Conservation (phyloP, 78 protist genomes). For the Bodo saltans region DNA sequence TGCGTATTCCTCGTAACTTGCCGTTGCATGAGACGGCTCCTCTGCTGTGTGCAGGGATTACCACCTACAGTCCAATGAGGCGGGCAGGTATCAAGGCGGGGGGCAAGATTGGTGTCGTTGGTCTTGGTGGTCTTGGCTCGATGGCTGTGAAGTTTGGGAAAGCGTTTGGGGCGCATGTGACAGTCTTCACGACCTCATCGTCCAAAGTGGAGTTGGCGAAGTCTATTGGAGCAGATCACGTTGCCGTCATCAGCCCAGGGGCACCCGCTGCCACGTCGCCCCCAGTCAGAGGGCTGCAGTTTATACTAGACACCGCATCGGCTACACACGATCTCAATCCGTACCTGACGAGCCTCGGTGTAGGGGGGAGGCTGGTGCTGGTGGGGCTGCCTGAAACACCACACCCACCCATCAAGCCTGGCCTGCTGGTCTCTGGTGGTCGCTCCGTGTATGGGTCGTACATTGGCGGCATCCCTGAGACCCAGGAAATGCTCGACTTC, state of each 20-base stretch:
- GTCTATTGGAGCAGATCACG: constrained; percentile 5
- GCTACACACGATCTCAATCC: neutral
- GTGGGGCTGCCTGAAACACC: too few species aligned
- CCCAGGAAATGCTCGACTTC: neutral
- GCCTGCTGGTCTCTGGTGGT: neutral
- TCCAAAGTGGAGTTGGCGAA: constrained; percentile 35
- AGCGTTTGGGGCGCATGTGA: constrained; percentile 51
- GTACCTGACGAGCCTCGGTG: constrained; percentile 6
- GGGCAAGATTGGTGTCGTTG: constrained; percentile 53
- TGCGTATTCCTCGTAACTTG: constrained; percentile 22
- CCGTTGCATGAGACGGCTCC: constrained; percentile 30
- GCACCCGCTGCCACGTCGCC: neutral
- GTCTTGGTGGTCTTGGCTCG: constrained; percentile 64
- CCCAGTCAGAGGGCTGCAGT: neutral
- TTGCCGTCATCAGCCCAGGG: neutral
- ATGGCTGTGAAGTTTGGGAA: constrained; percentile 45
- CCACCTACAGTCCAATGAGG: constrained; percentile 40
- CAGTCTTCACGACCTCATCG: constrained; percentile 28
- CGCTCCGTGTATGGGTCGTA: neutral
- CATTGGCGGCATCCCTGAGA: neutral
- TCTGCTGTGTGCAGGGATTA: constrained; percentile 54
- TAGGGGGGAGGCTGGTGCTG: neutral
- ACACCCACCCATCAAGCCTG: too few species aligned
- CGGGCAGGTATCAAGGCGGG: neutral
- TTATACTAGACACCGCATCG: constrained; percentile 5